These are phyloP conservation scores for Akanthomyces muscarius DNA, from an alignment of 2,329 filamentous ascomycete genomes.

Conservation along the genomic window DNA sequence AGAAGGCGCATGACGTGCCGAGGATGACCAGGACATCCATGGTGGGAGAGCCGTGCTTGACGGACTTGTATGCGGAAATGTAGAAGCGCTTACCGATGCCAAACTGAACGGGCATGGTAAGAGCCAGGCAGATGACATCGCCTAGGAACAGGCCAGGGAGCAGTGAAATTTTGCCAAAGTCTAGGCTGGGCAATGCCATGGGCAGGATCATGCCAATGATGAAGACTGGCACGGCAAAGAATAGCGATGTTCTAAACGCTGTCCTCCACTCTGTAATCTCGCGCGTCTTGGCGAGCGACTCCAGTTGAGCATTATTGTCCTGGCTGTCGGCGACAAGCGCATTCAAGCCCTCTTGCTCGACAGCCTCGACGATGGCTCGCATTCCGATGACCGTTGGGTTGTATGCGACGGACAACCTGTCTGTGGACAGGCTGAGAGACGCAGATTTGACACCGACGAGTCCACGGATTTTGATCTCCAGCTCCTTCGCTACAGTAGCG, in stretches of 20 bases:
- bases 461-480: conserved; percentile 65
- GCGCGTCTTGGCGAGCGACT: conserved; percentile 91
- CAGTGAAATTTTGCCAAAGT: conserved; percentile 68
- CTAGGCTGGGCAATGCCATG: conserved; percentile 71
- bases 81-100: conserved; percentile 96
- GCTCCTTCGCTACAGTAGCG: conserved; percentile 62
- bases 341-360: conserved; percentile 82
- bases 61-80: conserved; percentile 83
- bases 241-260: conserved; percentile 72
- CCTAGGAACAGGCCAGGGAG: conserved; percentile 80
- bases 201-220: conserved; percentile 90
- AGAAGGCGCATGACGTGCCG: conserved; percentile 92
- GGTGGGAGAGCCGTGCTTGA: conserved; percentile 86
- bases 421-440: conserved; percentile 67
- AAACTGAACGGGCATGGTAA: conserved; percentile 94
- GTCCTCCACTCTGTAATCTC: conserved; percentile 91
- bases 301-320: conserved; percentile 93
- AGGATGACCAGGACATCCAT: conserved; percentile 97
- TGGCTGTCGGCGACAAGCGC: conserved; percentile 86
- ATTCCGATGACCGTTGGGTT: conserved; percentile 70
- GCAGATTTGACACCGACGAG: conserved; percentile 71
- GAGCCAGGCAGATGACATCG: conserved; percentile 74
- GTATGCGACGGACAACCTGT: conserved; percentile 70
- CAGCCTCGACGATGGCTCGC: conserved; percentile 72
- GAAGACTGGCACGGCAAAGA: conserved; percentile 87